Base-by-base conservation (phyloP, 225 moss, liverwort and hornwort species). In the Asterella californica region DNA sequence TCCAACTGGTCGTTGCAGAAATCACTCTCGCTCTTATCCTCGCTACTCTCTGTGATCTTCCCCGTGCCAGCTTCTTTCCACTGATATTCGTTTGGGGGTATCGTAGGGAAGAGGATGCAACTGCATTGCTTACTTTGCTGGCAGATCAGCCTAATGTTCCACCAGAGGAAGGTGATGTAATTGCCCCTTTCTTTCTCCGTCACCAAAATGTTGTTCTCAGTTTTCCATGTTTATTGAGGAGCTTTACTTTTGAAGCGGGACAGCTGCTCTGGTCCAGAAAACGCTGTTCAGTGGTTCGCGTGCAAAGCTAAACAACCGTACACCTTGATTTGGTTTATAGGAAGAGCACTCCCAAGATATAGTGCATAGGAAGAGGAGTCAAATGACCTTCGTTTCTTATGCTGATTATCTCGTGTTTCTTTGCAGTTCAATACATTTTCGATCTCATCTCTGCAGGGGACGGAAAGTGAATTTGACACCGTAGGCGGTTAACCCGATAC, bases 101-200 rank as follows among this genome's bases (percentile, higher is more conserved):
- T 77, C 32, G 42, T 69, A 79, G 79, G 69, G 61, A 71, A 25
- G 83, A 81, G 79, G 86, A 75, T 81, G 52, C 72, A 22, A 27
- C 61, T 42, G 25, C 57, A 46, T 72, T 81, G 12, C 69, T 78
- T 53, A 76, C 64, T 75, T 63, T 86, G 29, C 21, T 86, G 60
- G 71, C 49, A 22, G 86, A 77, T 74, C 83, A 86, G 57, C 85
- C 82, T 22, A 82, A 85, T 66, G 76, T 82, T 30, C 63, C 76
- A 24, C 70, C 70, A 11, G 74, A 83, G 33, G 86, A 86, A 76
- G 73, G 79, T 79, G 25, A 15, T 46, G 8, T 7, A 24, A 18
- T 42, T 70, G 42, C n/a, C n/a, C n/a, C n/a, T 10, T 45, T 46
- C 0, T 1, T n/a, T 45, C 11, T 37, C 45, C 22, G 22, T 4